Percentiles rank a stretch among this genome's conserved stretches.
phyloP scores from a whole-genome alignment of 495 filamentous ascomycete species.

The Lindgomyces ingoldianus region DNA sequence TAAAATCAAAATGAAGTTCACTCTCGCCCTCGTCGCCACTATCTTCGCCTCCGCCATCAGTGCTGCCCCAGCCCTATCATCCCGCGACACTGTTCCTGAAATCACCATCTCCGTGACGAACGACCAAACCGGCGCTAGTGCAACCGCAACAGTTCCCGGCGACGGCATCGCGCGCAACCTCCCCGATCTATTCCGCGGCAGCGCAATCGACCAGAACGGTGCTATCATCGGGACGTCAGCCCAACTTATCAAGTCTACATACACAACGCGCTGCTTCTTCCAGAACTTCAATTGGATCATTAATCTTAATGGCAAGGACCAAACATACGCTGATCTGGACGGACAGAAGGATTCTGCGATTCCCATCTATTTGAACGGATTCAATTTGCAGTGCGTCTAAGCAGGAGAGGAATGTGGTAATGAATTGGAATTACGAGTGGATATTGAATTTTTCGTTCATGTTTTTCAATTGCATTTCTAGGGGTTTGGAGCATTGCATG shows the following conservation, averaged over 20 bases:
- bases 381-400: conserved; percentile 11
- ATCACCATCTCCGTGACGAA: conserved; percentile 1
- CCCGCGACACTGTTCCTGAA: background rate
- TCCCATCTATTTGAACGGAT: conserved; percentile 1
- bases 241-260: conserved; percentile 1
- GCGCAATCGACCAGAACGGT: conserved; percentile 1
- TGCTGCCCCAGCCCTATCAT: background rate
- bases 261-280: conserved; percentile 14
- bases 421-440: too few species aligned
- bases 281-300: conserved; percentile 11
- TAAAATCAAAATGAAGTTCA: conserved; percentile 10
- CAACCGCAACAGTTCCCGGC: background rate
- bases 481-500: background rate
- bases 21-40: conserved; percentile 2
- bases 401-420: background rate
- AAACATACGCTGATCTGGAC: conserved; percentile 3
- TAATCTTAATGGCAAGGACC: conserved; percentile 1
- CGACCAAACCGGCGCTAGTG: conserved; percentile 2
- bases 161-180: conserved; percentile 8
- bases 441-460: background rate
- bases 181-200: conserved; percentile 11
- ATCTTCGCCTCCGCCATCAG: conserved; percentile 1
- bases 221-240: conserved; percentile 1
- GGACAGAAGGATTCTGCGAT: background rate
- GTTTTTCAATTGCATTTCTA: background rate